A percentile compares a stretch with the other conserved stretches of the same genome.
Evolutionary conservation across 176 grass and related monocot genomes (phyloP).

Genomic region (bread wheat (Triticum aestivum)): DNA sequence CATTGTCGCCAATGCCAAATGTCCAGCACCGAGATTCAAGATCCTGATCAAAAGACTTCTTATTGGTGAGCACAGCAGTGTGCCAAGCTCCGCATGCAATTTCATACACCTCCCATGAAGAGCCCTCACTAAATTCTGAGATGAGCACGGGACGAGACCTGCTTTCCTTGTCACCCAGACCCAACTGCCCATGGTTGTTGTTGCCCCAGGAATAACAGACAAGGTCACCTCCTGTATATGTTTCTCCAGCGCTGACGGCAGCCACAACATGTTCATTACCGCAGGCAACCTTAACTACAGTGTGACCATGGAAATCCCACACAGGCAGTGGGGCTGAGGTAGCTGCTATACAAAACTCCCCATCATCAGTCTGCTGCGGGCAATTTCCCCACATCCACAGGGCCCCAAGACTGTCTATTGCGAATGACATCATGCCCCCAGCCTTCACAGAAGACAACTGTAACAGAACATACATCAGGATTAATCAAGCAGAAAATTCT

Average conservation of each 20-base stretch:
- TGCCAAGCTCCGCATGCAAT: slow-evolving; percentile 91
- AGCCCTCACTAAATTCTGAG: slow-evolving; percentile 56
- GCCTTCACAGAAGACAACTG: slow-evolving; percentile 83
- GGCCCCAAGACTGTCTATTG: slow-evolving; percentile 86
- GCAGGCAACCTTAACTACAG: slow-evolving; percentile 87
- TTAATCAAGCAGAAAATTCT: slow-evolving; percentile 14
- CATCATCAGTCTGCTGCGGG: slow-evolving; percentile 64
- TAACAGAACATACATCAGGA: slow-evolving; percentile 19
- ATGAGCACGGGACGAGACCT: slow-evolving; percentile 63
- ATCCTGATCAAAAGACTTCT: slow-evolving; percentile 74
- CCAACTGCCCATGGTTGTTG: slow-evolving; percentile 89
- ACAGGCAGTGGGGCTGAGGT: slow-evolving; percentile 66
- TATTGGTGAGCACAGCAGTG: slow-evolving; percentile 76
- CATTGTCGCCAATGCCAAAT: slow-evolving; percentile 89
- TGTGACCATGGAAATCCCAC: slow-evolving; percentile 90
- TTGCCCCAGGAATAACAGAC: slow-evolving; percentile 88
- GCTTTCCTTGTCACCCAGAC: slow-evolving; percentile 80
- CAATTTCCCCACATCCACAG: slow-evolving; percentile 97
- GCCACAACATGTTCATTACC: slow-evolving; percentile 98
- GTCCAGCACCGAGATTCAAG: slow-evolving; percentile 92
- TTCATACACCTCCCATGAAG: slow-evolving; percentile 92
- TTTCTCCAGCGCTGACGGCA: slow-evolving; percentile 73
- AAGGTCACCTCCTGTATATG: slow-evolving; percentile 63
- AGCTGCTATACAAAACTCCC: slow-evolving; percentile 51
- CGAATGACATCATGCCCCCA: slow-evolving; percentile 99